These are phyloP conservation scores for Rhodotorula mucilaginosa DNA, from an alignment of 1,284 basidiomycete species.

Conservation along the genomic window DNA sequence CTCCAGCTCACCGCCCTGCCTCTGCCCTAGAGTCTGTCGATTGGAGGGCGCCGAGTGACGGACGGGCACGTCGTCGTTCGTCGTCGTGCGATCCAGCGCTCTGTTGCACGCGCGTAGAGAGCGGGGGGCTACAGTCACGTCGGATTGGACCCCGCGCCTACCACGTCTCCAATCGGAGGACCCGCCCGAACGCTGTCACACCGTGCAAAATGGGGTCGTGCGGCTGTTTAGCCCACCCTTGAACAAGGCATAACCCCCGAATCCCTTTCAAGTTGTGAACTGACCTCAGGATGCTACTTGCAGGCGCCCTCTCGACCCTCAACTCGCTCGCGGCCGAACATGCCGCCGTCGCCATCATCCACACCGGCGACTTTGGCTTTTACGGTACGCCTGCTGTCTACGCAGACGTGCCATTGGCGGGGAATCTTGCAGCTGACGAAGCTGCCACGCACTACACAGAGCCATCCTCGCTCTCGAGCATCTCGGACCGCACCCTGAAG, in stretches of 20 bases:
- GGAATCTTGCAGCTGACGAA: not conserved
- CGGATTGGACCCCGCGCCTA: too few relatives aligned
- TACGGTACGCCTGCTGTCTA: conserved; percentile 61
- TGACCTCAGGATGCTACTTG: conserved; percentile 34
- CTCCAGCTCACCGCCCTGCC: not conserved
- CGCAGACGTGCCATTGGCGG: not conserved
- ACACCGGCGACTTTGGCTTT: conserved; percentile 99
- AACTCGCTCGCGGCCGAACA: conserved; percentile 86
- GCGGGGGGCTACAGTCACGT: too few relatives aligned
- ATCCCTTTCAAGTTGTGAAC: not conserved
- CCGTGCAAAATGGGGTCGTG: too few relatives aligned
- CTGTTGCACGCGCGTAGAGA: too few relatives aligned
- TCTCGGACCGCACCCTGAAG: conserved; percentile 62
- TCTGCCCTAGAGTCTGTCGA: too few relatives aligned
- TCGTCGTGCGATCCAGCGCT: too few relatives aligned
- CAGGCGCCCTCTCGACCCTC: conserved; percentile 67
- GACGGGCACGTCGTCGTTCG: not conserved
- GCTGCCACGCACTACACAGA: conserved; percentile 22
- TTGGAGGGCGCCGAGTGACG: not conserved
- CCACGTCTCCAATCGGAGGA: too few relatives aligned
- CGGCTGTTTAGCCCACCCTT: too few relatives aligned
- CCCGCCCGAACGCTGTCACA: too few relatives aligned
- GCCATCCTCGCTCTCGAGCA: conserved; percentile 40
- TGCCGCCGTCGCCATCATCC: conserved; percentile 89
- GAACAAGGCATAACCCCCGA: not conserved